Evolutionary conservation across 2,329 filamentous ascomycete species (phyloP).

Genomic region (Talaromyces sp.): DNA sequence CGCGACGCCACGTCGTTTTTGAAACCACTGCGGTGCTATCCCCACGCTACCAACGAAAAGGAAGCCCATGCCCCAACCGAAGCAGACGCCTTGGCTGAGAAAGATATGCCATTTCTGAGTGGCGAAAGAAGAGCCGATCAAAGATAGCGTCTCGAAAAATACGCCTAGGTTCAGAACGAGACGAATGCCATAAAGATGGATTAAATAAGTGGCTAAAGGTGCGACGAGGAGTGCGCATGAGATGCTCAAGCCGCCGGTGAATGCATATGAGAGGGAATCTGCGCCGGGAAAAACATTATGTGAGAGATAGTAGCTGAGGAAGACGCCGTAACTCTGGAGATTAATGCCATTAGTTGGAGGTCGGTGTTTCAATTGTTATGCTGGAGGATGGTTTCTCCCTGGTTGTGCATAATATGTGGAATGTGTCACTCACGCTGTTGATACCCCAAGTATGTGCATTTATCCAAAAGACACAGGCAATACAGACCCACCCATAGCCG

Average conservation of each 20-base stretch:
- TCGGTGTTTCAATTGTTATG: neutral
- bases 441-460: constrained; percentile 76
- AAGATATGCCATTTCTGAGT: constrained; percentile 63
- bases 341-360: neutral
- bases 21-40: constrained; percentile 66
- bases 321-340: constrained; percentile 56
- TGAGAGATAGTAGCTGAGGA: constrained; percentile 62
- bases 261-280: constrained; percentile 59
- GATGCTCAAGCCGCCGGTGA: constrained; percentile 63
- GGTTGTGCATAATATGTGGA: neutral
- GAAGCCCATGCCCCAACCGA: constrained; percentile 66
- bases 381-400: neutral
- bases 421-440: constrained; percentile 58
- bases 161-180: constrained; percentile 59
- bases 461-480: constrained; percentile 58
- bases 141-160: constrained; percentile 55
- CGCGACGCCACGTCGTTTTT: constrained; percentile 58
- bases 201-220: constrained; percentile 58
- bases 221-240: constrained; percentile 61
- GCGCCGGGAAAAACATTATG: constrained; percentile 59
- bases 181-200: constrained; percentile 56
- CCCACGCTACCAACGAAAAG: constrained; percentile 60
- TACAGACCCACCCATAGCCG: constrained; percentile 66
- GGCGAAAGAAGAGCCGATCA: constrained; percentile 62
- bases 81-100: constrained; percentile 62